phyloP scores from a whole-genome alignment of 2,329 filamentous ascomycete species.

The Zymoseptoria pseudotritici region DNA sequence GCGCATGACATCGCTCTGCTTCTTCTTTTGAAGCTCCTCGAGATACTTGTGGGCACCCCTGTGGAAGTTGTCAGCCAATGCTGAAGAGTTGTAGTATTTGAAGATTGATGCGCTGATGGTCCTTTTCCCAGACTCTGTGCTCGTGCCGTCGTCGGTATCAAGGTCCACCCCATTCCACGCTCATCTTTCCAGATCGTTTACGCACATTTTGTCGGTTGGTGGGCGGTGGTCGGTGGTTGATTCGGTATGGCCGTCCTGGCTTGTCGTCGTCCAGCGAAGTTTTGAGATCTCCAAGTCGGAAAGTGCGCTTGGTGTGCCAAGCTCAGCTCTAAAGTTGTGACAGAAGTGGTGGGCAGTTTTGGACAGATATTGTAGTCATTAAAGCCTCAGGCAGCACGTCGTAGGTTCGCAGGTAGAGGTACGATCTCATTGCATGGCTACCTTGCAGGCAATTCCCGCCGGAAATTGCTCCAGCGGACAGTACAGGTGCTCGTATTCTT shows the following conservation, averaged over 20 bases:
- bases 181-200: slow-evolving; percentile 1
- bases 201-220: not conserved
- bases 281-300: not conserved
- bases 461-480: not conserved
- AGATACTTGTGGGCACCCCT: slow-evolving; percentile 99
- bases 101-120: not conserved
- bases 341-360: not conserved
- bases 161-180: slow-evolving; percentile 2
- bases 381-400: not conserved
- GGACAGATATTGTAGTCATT: not conserved
- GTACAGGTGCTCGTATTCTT: not conserved
- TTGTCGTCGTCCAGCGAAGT: not conserved
- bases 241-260: not conserved
- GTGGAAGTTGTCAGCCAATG: slow-evolving; percentile 2
- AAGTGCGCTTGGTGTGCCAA: not conserved
- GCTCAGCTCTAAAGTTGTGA: not conserved
- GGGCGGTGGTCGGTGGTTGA: slow-evolving; percentile 7
- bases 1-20: slow-evolving; percentile 99
- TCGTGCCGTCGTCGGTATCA: slow-evolving; percentile 1
- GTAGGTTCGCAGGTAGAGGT: too few relatives aligned
- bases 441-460: not conserved
- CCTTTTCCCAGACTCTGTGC: slow-evolving; percentile 13
- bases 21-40: slow-evolving; percentile 99
- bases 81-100: not conserved
- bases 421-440: too few relatives aligned